Evolutionary conservation across 495 filamentous ascomycete genomes (phyloP).

Genomic region (Sabuloglossum arenarium): DNA sequence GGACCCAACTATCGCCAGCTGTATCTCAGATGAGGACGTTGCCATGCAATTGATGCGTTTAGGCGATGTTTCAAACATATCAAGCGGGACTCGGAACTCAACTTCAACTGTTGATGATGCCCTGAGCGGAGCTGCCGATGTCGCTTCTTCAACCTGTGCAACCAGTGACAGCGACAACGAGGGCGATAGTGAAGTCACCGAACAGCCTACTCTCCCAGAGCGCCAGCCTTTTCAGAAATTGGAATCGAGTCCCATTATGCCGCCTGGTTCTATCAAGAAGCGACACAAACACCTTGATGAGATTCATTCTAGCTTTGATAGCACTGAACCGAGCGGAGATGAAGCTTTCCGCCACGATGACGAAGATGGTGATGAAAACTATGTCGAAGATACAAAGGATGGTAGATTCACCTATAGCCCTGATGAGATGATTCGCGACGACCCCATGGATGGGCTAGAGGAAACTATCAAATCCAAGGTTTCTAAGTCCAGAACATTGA

Average conservation of each 20-base stretch:
- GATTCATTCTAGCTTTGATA: conserved; percentile 45
- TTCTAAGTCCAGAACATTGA: conserved; percentile 19
- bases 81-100: conserved; percentile 61
- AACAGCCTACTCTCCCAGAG: conserved; percentile 33
- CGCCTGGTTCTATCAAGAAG: conserved; percentile 27
- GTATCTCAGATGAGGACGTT: conserved; percentile 93
- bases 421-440: neutral
- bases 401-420: neutral
- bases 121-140: conserved; percentile 70
- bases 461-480: conserved; percentile 14
- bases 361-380: conserved; percentile 29
- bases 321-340: conserved; percentile 51
- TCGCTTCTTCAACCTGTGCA: conserved; percentile 62
- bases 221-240: conserved; percentile 19
- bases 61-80: conserved; percentile 78
- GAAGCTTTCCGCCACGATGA: conserved; percentile 16
- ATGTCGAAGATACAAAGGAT: conserved; percentile 14
- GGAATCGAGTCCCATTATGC: conserved; percentile 33
- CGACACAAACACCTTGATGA: conserved; percentile 36
- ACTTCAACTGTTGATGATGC: conserved; percentile 88
- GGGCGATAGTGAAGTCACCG: conserved; percentile 37
- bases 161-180: conserved; percentile 63
- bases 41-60: conserved; percentile 89
- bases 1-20: conserved; percentile 83
- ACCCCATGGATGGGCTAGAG: neutral